phyloP scores from a whole-genome alignment of 305 asterid genomes.

The Withania somnifera region DNA sequence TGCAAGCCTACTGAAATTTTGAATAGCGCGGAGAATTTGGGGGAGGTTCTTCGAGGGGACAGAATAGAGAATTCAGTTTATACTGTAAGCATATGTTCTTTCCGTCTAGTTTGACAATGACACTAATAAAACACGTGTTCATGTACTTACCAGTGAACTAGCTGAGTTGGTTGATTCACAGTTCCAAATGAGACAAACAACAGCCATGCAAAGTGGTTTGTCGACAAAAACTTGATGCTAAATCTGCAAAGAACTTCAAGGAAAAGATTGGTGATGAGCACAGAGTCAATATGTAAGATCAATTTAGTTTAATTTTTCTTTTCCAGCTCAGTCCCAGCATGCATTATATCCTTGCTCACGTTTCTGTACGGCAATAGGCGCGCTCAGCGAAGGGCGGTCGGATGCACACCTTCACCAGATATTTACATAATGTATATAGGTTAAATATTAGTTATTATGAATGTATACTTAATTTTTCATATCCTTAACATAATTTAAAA shows the following conservation, averaged over 20 bases:
- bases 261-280: conserved; percentile 86
- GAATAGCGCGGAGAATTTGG: conserved; percentile 75
- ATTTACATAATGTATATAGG: no score
- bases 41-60: conserved; percentile 92
- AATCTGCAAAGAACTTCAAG: conserved; percentile 69
- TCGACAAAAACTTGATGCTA: conserved; percentile 43
- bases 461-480: no score
- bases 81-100: conserved; percentile 33
- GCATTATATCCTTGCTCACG: neutral
- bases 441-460: no score
- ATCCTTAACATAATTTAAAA: no score
- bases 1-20: conserved; percentile 58
- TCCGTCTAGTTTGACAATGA: neutral
- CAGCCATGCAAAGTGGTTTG: conserved; percentile 65
- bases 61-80: conserved; percentile 79
- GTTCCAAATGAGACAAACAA: conserved; percentile 77
- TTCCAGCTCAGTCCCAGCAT: neutral
- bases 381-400: no score
- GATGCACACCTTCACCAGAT: no score
- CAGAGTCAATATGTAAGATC: conserved; percentile 34
- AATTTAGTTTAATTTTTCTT: neutral
- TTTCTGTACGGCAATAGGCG: neutral
- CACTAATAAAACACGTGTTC: neutral
- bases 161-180: conserved; percentile 16
- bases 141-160: neutral